Evolutionary conservation across 1,284 basidiomycete genomes (phyloP), one percentile per base, ranked within the genome.

Genomic region (Cutaneotrichosporon mucoides): DNA sequence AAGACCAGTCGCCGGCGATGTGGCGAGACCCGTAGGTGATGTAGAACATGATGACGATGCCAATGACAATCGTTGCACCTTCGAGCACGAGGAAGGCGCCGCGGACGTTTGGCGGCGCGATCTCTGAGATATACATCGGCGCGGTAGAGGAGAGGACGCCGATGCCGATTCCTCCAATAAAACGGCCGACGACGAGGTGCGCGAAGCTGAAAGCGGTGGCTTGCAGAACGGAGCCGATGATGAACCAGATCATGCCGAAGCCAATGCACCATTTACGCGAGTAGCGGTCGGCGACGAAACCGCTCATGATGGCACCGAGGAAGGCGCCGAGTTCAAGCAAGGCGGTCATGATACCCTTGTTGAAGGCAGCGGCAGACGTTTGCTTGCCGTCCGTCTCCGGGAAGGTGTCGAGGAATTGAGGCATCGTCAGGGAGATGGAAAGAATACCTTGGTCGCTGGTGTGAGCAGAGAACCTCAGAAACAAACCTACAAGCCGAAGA

Each of bases 61-160:
- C 88, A 61, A 87, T 84, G 1, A 86, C 86, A 69, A 90, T 89
- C 5, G 85, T 83, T 9, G 87, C 79, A 67, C 88, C 87, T 70
- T 90, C 88, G 11, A 91, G 81, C 2, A 86, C 86, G 45, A 90
- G 87, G 46, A 90, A 79, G 69, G 86, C 85, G 8, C 88, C 89
- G 60, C 89, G 84, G 10, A 90, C 85, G 50, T 72, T 67, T 1
- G 70, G 70, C 1, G 68, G 66, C 0, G 68, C 59, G 35, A 70
- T 62, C 52, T 78, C 76, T 3, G 75, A 67, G 41, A 78, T 73
- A 61, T 76, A 78, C 35, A 76, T 66, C 40, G 79, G 79, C 11
- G 78, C 72, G 2, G 57, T 73, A 62, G 42, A 73, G 63, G 62
- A 77, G 54, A 66, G 72, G 60, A 71, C 53, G 16, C 65, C 79